These are phyloP conservation scores for Trichoderma afroharzianum DNA, from an alignment of 2,329 filamentous ascomycete species.

Conservation along the genomic window DNA sequence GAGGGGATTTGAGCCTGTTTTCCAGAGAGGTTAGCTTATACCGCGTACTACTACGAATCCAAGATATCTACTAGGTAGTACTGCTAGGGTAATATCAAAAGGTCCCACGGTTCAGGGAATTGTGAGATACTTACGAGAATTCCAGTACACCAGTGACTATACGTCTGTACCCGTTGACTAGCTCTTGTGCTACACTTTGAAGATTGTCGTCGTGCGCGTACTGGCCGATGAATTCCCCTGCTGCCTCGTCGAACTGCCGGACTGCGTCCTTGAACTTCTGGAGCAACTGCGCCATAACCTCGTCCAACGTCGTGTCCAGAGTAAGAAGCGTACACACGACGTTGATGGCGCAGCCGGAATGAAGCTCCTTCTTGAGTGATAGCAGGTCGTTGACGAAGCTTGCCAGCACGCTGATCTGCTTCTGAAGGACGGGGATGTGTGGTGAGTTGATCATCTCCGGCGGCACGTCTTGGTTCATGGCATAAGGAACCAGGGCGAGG, in stretches of 20 bases:
- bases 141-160: slow-evolving; percentile 32
- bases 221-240: slow-evolving; percentile 18
- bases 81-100: background rate
- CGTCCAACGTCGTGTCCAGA: slow-evolving; percentile 23
- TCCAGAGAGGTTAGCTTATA: background rate
- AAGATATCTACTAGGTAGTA: background rate
- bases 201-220: slow-evolving; percentile 17
- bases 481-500: slow-evolving; percentile 28
- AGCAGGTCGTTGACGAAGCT: slow-evolving; percentile 31
- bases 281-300: slow-evolving; percentile 24
- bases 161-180: slow-evolving; percentile 30
- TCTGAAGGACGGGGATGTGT: slow-evolving; percentile 21
- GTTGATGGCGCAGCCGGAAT: slow-evolving; percentile 28
- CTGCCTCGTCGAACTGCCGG: slow-evolving; percentile 24
- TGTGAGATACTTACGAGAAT: slow-evolving; percentile 30
- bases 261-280: slow-evolving; percentile 24
- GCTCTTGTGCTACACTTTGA: slow-evolving; percentile 20
- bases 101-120: background rate
- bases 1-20: slow-evolving; percentile 30
- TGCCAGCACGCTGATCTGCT: slow-evolving; percentile 26
- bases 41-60: background rate
- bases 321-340: slow-evolving; percentile 27
- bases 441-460: slow-evolving; percentile 5
- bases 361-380: slow-evolving; percentile 33
- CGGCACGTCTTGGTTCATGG: slow-evolving; percentile 19